Evolutionary conservation across 495 filamentous ascomycete genomes (phyloP).

Genomic region (Rhypophila decipiens): DNA sequence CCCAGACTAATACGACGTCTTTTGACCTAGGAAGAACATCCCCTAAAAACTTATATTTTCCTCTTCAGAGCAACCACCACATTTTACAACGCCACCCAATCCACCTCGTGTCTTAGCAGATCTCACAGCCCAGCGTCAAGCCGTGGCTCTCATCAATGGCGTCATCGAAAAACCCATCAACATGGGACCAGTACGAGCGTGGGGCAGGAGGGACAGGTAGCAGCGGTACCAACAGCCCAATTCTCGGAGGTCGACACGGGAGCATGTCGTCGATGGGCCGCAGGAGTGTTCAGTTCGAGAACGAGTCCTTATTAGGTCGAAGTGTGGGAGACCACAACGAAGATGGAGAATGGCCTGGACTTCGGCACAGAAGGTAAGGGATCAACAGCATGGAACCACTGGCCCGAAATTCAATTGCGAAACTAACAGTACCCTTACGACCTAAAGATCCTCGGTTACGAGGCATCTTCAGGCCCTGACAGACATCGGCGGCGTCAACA

Average conservation of each 20-base stretch:
- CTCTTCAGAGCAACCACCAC: no score
- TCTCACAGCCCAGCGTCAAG: no score
- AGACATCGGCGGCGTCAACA: slow-evolving; percentile 86
- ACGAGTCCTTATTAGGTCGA: slow-evolving; percentile 34
- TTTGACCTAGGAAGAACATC: no score
- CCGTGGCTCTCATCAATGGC: no score
- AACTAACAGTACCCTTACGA: not conserved
- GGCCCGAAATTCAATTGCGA: no score
- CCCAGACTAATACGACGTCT: no score
- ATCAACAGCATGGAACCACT: no score
- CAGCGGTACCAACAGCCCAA: not conserved
- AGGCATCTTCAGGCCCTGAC: slow-evolving; percentile 60
- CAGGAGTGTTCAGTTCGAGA: slow-evolving; percentile 30
- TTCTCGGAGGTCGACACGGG: slow-evolving; percentile 23
- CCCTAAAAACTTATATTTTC: no score
- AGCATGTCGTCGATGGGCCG: slow-evolving; percentile 31
- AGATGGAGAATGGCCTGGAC: slow-evolving; percentile 25
- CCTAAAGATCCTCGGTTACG: slow-evolving; percentile 63
- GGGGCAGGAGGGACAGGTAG: no score
- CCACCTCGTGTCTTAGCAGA: no score
- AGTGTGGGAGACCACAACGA: slow-evolving; percentile 22
- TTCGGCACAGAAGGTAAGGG: slow-evolving; percentile 29
- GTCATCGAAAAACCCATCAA: slow-evolving; percentile 40
- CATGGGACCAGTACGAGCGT: slow-evolving; percentile 46
- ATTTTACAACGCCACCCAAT: no score